phyloP scores from a whole-genome alignment of 768 basidiomycete species.

The Suillus ampliporus region DNA sequence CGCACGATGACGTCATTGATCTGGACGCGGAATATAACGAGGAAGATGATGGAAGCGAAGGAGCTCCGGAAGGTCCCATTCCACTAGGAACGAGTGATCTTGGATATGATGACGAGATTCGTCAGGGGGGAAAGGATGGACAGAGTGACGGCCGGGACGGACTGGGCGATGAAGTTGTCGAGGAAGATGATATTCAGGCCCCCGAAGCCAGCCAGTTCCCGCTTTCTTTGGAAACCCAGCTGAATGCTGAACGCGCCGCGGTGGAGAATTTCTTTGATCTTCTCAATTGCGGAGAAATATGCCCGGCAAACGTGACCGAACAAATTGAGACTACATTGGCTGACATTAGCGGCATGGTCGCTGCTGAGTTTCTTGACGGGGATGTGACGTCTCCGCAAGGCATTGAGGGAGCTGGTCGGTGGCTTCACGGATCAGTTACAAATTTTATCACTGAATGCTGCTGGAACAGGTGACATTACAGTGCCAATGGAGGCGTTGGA shows the following conservation, averaged over 20 bases:
- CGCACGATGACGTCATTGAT: conserved; percentile 25
- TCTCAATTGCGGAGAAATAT: neutral
- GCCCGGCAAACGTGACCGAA: neutral
- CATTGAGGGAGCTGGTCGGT: neutral
- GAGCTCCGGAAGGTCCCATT: conserved; percentile 12
- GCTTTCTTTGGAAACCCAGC: neutral
- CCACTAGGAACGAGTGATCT: conserved; percentile 38
- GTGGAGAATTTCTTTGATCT: conserved; percentile 13
- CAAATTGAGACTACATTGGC: neutral
- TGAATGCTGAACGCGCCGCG: neutral
- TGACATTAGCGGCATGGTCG: neutral
- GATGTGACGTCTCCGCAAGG: neutral
- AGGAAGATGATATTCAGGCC: conserved; percentile 26
- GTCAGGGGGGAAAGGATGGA: conserved; percentile 10
- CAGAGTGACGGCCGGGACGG: conserved; percentile 19
- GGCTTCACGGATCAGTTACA: neutral
- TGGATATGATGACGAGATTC: conserved; percentile 9
- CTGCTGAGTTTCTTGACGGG: neutral
- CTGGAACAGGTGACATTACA: neutral
- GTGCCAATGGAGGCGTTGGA: neutral
- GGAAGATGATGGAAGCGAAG: conserved; percentile 1
- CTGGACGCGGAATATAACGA: conserved; percentile 16
- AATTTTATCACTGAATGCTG: neutral
- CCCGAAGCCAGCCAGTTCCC: neutral
- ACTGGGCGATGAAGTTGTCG: conserved; percentile 28